These are phyloP conservation scores for Alternaria tenuissima DNA, from an alignment of 2,329 filamentous ascomycete species.

Conservation along the genomic window DNA sequence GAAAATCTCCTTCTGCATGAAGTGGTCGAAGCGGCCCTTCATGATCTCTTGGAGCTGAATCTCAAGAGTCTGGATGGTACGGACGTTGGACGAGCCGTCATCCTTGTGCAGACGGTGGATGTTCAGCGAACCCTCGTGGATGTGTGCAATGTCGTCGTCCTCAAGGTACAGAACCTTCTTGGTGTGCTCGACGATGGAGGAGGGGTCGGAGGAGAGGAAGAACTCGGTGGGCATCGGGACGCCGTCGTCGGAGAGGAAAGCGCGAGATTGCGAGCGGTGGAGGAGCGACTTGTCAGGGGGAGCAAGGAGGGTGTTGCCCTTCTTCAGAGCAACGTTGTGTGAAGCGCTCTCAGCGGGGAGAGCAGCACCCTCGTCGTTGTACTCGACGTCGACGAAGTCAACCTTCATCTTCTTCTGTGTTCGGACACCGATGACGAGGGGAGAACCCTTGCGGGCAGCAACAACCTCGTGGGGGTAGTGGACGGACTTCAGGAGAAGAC, in stretches of 20 bases:
- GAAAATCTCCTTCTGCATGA: slow-evolving; percentile 99
- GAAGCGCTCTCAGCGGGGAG: slow-evolving; percentile 93
- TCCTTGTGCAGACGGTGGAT: slow-evolving; percentile 98
- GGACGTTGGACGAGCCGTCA: slow-evolving; percentile 94
- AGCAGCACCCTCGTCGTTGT: slow-evolving; percentile 78
- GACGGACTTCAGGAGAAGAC: slow-evolving; percentile 95
- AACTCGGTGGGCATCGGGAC: slow-evolving; percentile 98
- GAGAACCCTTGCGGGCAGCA: slow-evolving; percentile 97
- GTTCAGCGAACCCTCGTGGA: slow-evolving; percentile 98
- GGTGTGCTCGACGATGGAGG: slow-evolving; percentile 98
- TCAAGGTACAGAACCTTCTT: slow-evolving; percentile 99
- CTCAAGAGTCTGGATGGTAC: slow-evolving; percentile 97
- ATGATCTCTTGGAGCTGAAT: slow-evolving; percentile 99
- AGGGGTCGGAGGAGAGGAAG: slow-evolving; percentile 98
- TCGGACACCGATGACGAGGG: slow-evolving; percentile 94
- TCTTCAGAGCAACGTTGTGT: slow-evolving; percentile 97
- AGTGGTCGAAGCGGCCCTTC: slow-evolving; percentile 99
- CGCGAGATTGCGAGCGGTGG: slow-evolving; percentile 97
- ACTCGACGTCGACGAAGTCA: slow-evolving; percentile 99
- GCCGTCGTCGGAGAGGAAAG: slow-evolving; percentile 98
- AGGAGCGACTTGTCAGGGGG: slow-evolving; percentile 97
- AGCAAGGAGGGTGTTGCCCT: slow-evolving; percentile 71
- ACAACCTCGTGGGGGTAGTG: slow-evolving; percentile 99
- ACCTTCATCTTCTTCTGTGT: slow-evolving; percentile 99
- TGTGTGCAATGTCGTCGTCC: slow-evolving; percentile 99